These are phyloP conservation scores for Podaxis pistillaris DNA, from an alignment of 768 basidiomycete species.

Conservation along the genomic window DNA sequence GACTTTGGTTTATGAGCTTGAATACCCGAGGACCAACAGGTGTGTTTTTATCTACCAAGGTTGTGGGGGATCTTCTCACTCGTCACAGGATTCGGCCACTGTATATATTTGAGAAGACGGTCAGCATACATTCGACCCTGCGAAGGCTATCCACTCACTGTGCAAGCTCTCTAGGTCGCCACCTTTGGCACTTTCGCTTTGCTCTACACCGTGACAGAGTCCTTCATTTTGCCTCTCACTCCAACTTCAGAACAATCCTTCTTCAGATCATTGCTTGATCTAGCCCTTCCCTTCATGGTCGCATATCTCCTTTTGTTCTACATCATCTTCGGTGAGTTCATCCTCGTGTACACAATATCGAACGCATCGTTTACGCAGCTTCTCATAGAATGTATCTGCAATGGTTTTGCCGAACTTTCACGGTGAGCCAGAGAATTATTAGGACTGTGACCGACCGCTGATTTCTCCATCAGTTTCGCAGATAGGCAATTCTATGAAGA, in stretches of 20 bases:
- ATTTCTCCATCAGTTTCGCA: constrained; percentile 65
- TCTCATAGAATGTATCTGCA: constrained; percentile 86
- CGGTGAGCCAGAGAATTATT: constrained; percentile 47
- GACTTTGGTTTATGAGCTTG: constrained; percentile 93
- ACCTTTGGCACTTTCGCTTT: constrained; percentile 96
- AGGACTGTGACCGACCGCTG: background rate
- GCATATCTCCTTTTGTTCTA: constrained; percentile 86
- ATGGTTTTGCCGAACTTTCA: constrained; percentile 91
- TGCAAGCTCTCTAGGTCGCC: constrained; percentile 55
- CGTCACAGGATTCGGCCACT: constrained; percentile 62
- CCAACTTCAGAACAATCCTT: constrained; percentile 71
- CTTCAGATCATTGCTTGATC: constrained; percentile 73
- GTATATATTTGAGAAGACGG: constrained; percentile 78
- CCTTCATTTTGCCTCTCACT: constrained; percentile 85
- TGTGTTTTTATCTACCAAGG: constrained; percentile 29
- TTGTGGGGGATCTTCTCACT: background rate
- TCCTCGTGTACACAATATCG: background rate
- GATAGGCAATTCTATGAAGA: constrained; percentile 98
- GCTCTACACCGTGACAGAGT: constrained; percentile 91
- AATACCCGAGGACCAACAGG: constrained; percentile 90
- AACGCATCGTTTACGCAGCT: constrained; percentile 1
- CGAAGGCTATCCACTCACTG: background rate
- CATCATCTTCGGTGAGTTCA: constrained; percentile 71
- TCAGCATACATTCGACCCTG: constrained; percentile 20
- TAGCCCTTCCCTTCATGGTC: constrained; percentile 92